These are phyloP conservation scores for Penicillium palitans DNA, from an alignment of 2,329 filamentous ascomycete species.

Conservation along the genomic window DNA sequence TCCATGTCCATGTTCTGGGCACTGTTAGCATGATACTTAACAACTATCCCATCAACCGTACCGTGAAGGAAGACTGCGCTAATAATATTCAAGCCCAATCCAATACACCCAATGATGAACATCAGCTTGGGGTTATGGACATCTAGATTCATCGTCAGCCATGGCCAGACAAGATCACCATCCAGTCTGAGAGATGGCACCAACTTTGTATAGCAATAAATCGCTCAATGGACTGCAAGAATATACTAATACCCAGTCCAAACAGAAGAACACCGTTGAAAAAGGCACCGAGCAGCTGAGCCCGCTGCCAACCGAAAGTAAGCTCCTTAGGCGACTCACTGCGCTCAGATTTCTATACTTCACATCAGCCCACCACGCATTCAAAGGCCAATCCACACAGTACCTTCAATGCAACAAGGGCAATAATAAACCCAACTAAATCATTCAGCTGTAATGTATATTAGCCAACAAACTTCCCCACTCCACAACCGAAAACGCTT, in stretches of 20 bases:
- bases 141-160: constrained; percentile 41
- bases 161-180: neutral
- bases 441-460: constrained; percentile 62
- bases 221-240: constrained; percentile 70
- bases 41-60: constrained; percentile 24
- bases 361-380: constrained; percentile 3
- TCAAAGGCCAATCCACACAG: neutral
- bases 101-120: constrained; percentile 68
- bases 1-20: constrained; percentile 22
- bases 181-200: constrained; percentile 5
- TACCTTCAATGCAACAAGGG: constrained; percentile 64
- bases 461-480: constrained; percentile 10
- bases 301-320: constrained; percentile 75
- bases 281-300: constrained; percentile 71
- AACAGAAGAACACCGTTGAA: constrained; percentile 78
- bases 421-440: constrained; percentile 67
- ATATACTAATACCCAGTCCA: constrained; percentile 69
- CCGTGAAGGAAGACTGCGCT: constrained; percentile 67
- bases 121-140: constrained; percentile 66
- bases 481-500: constrained; percentile 28
- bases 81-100: constrained; percentile 66
- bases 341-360: constrained; percentile 56
- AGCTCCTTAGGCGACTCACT: constrained; percentile 59
- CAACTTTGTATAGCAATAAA: constrained; percentile 34
- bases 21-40: constrained; percentile 5